Evolutionary conservation across 495 filamentous ascomycete genomes (phyloP).

Genomic region (Podospora pseudoanserina): DNA sequence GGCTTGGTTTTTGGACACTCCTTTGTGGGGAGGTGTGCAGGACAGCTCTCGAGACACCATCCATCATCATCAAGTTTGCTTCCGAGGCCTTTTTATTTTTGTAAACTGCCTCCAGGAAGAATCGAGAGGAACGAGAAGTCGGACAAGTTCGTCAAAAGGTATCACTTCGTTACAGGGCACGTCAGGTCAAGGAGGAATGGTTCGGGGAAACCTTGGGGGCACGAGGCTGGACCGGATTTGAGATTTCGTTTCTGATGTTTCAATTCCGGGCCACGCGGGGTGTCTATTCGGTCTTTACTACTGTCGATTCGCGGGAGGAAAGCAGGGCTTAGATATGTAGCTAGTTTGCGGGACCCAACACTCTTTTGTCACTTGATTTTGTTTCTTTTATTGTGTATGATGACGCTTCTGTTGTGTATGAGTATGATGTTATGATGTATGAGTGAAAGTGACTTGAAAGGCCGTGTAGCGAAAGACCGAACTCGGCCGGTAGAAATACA

Average conservation of each 20-base stretch:
- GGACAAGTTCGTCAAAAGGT: constrained; percentile 15
- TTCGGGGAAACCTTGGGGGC: constrained; percentile 15
- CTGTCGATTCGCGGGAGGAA: constrained; percentile 18
- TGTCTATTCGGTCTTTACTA: constrained; percentile 30
- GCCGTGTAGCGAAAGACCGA: not conserved
- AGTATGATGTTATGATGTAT: not conserved
- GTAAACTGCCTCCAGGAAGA: constrained; percentile 16
- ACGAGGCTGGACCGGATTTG: constrained; percentile 8
- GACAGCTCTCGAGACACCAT: constrained; percentile 15
- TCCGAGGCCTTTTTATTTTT: constrained; percentile 3
- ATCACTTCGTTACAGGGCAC: constrained; percentile 29
- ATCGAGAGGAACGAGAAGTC: constrained; percentile 26
- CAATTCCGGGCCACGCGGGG: constrained; percentile 13
- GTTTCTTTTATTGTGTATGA: not conserved
- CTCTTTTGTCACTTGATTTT: constrained; percentile 14
- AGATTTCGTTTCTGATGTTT: constrained; percentile 10
- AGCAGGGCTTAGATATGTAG: constrained; percentile 16
- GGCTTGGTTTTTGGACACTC: not conserved
- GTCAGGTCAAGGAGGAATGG: constrained; percentile 18
- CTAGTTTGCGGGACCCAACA: constrained; percentile 18
- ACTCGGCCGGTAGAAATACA: not conserved
- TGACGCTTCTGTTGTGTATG: not conserved
- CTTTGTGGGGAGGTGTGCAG: constrained; percentile 9
- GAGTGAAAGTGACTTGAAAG: not conserved
- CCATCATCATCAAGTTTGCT: not conserved